phyloP scores from a whole-genome alignment of 495 filamentous ascomycete genomes.

The Wilcoxina mikolae region DNA sequence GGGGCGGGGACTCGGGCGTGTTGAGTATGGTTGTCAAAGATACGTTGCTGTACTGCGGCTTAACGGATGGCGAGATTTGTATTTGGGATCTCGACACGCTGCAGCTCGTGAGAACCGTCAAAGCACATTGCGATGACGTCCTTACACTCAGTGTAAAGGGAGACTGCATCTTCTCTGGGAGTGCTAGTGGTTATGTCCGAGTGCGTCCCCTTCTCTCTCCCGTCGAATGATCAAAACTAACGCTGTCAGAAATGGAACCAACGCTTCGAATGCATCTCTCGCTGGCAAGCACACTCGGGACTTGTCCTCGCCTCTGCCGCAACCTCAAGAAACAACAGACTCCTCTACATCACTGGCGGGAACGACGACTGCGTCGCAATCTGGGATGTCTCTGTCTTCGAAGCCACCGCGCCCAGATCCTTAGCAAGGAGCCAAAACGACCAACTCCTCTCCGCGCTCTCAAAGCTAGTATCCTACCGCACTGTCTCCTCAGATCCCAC shows the following conservation, averaged over 20 bases:
- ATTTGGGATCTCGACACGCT: conserved; percentile 94
- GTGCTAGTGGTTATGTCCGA: conserved; percentile 63
- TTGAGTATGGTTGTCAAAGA: conserved; percentile 72
- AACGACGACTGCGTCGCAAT: conserved; percentile 80
- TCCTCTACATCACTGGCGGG: conserved; percentile 82
- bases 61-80: conserved; percentile 78
- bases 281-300: conserved; percentile 75
- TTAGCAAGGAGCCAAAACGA: conserved; percentile 24
- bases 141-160: conserved; percentile 72
- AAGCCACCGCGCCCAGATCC: conserved; percentile 45
- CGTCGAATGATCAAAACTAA: conserved; percentile 11
- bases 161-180: conserved; percentile 70
- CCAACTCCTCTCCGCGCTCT: conserved; percentile 49
- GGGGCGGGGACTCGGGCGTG: conserved; percentile 64
- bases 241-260: conserved; percentile 84
- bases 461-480: conserved; percentile 73
- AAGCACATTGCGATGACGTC: conserved; percentile 65
- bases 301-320: conserved; percentile 77
- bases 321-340: conserved; percentile 47
- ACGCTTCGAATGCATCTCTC: conserved; percentile 66
- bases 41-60: conserved; percentile 77
- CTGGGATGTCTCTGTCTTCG: conserved; percentile 54
- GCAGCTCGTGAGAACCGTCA: conserved; percentile 73
- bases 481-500: conserved; percentile 75
- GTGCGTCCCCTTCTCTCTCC: conserved; percentile 40